Conservation (phyloP, 345 rosid genomes). For the Viola odorata region DNA sequence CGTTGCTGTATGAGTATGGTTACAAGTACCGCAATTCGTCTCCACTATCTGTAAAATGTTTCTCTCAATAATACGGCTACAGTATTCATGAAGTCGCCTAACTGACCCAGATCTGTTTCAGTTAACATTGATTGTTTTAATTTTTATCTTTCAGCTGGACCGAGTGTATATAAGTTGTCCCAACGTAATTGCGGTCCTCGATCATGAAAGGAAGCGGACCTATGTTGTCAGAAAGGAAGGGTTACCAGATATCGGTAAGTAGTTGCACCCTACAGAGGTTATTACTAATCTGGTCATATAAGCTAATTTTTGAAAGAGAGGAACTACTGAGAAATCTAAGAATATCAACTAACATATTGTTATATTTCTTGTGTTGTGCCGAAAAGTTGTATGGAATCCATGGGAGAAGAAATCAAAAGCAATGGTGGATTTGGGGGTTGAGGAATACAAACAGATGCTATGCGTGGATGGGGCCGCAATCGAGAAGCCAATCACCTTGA, state of each 20-base stretch:
- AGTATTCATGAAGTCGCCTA: too few relatives aligned
- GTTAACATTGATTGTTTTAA: not conserved
- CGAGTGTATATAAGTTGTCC: constrained; percentile 71
- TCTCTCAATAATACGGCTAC: not conserved
- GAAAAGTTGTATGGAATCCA: constrained; percentile 27
- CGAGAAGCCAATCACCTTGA: constrained; percentile 21
- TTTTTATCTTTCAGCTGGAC: constrained; percentile 47
- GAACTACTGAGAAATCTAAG: too few relatives aligned
- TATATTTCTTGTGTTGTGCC: not conserved
- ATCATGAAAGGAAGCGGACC: constrained; percentile 68
- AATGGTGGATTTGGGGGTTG: constrained; percentile 20
- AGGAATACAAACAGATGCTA: constrained; percentile 21
- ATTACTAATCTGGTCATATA: not conserved
- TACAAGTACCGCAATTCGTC: not conserved
- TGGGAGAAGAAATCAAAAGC: constrained; percentile 29
- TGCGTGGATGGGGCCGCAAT: constrained; percentile 18
- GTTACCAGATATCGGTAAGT: constrained; percentile 51
- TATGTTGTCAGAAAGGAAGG: constrained; percentile 67
- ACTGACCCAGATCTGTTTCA: too few relatives aligned
- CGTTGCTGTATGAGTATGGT: not conserved
- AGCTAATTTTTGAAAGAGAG: not conserved
- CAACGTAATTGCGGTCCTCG: constrained; percentile 60
- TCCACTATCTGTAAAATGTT: not conserved
- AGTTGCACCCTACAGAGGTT: not conserved
- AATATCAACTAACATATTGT: too few relatives aligned